These are phyloP conservation scores for Raphanus raphanistrum DNA, from an alignment of 345 rosid species.

Conservation along the genomic window DNA sequence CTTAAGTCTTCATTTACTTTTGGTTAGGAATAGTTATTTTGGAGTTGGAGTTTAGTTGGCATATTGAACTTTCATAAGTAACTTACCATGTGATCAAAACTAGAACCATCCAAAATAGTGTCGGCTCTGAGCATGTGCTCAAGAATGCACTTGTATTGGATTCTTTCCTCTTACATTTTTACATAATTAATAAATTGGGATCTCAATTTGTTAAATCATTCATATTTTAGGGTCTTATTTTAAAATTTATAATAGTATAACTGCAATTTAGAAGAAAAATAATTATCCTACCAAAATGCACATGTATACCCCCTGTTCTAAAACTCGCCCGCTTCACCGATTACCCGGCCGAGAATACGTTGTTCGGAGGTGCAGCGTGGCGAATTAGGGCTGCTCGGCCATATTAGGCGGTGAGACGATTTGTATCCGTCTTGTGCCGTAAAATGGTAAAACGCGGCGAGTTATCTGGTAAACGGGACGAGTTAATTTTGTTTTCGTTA, in stretches of 20 bases:
- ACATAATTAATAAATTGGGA: background rate
- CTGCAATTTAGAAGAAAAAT: background rate
- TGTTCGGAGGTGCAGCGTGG: too few relatives aligned
- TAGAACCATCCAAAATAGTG: slow-evolving; percentile 6
- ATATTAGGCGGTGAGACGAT: too few relatives aligned
- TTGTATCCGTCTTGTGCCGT: too few relatives aligned
- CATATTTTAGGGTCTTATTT: too few relatives aligned
- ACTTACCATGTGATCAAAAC: slow-evolving; percentile 20
- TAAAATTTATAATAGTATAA: too few relatives aligned
- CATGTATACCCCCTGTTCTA: background rate
- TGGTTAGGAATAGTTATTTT: slow-evolving; percentile 12
- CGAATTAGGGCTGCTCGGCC: too few relatives aligned
- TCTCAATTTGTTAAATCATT: background rate
- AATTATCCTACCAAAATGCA: background rate
- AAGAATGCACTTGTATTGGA: background rate
- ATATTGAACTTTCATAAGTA: background rate
- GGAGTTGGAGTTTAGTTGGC: background rate
- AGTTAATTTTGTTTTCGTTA: too few relatives aligned
- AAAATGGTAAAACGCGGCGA: too few relatives aligned
- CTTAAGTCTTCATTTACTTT: background rate
- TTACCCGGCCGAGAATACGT: too few relatives aligned
- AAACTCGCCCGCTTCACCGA: too few relatives aligned
- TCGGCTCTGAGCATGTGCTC: background rate
- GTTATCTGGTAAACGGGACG: too few relatives aligned
- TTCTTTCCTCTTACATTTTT: background rate